phyloP scores from a whole-genome alignment of 331 rosid genomes.

The Spiraea crenata region DNA sequence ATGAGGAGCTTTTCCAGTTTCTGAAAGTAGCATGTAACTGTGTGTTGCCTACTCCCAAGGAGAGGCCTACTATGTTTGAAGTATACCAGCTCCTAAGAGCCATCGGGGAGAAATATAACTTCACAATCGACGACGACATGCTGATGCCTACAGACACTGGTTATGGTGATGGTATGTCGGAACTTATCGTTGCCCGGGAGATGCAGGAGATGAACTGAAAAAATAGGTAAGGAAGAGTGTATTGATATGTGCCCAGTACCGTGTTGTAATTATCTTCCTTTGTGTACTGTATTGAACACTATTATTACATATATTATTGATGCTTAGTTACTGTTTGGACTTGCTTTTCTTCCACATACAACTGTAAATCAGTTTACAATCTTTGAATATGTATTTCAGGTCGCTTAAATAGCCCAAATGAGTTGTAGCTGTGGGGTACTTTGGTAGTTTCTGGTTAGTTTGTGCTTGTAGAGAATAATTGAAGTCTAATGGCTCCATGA shows the following conservation, averaged over 20 bases:
- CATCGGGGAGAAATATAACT: constrained; percentile 68
- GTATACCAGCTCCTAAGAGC: constrained; percentile 88
- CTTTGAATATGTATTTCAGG: background rate
- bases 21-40: constrained; percentile 83
- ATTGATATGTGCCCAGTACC: constrained; percentile 24
- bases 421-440: too few species aligned
- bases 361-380: constrained; percentile 3
- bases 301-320: constrained; percentile 25
- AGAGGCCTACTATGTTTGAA: constrained; percentile 97
- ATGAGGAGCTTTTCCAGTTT: constrained; percentile 82
- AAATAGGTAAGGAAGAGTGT: constrained; percentile 37
- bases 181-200: constrained; percentile 80
- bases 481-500: too few species aligned
- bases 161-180: constrained; percentile 39
- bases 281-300: constrained; percentile 28
- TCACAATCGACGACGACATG: constrained; percentile 71
- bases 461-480: too few species aligned
- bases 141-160: constrained; percentile 43
- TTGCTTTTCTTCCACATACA: background rate
- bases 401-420: background rate
- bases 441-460: too few species aligned
- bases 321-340: constrained; percentile 3
- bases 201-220: constrained; percentile 33
- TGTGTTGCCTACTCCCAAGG: constrained; percentile 56
- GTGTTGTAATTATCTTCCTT: constrained; percentile 43